Percentiles rank a stretch among this genome's conserved stretches.
Evolutionary conservation across 2,329 filamentous ascomycete genomes (phyloP).

Genomic region (Epichloe festucae): DNA sequence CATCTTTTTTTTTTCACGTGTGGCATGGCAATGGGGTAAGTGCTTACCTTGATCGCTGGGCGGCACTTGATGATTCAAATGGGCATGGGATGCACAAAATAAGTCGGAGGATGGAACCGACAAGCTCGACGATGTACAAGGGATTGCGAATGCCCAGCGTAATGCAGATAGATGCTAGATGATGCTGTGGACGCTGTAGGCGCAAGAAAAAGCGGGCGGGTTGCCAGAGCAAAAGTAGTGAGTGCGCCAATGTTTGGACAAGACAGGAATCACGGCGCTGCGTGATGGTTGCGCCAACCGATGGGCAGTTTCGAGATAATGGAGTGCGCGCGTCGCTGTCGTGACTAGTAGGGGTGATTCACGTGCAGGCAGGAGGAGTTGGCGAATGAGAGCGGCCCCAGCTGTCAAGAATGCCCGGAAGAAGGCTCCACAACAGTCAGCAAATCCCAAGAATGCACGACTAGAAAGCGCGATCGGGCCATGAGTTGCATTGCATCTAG

Average conservation of each 20-base stretch:
- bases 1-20: neutral
- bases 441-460: neutral
- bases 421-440: neutral
- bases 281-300: constrained; percentile 1
- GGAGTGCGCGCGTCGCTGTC: constrained; percentile 8
- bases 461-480: neutral
- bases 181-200: neutral
- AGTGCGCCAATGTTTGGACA: neutral
- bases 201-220: neutral
- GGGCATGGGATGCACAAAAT: constrained; percentile 2
- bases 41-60: neutral
- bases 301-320: constrained; percentile 4
- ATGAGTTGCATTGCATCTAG: constrained; percentile 2
- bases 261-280: constrained; percentile 2
- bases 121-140: neutral
- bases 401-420: neutral
- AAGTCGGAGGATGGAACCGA: neutral
- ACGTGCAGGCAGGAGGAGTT: constrained; percentile 2
- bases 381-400: constrained; percentile 3
- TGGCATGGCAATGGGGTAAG: neutral
- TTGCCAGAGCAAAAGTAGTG: neutral
- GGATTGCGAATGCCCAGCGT: neutral
- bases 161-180: neutral
- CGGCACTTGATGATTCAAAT: neutral
- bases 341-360: neutral